Evolutionary conservation across 306 rosid species (phyloP).

Genomic region (Medicago arabica): DNA sequence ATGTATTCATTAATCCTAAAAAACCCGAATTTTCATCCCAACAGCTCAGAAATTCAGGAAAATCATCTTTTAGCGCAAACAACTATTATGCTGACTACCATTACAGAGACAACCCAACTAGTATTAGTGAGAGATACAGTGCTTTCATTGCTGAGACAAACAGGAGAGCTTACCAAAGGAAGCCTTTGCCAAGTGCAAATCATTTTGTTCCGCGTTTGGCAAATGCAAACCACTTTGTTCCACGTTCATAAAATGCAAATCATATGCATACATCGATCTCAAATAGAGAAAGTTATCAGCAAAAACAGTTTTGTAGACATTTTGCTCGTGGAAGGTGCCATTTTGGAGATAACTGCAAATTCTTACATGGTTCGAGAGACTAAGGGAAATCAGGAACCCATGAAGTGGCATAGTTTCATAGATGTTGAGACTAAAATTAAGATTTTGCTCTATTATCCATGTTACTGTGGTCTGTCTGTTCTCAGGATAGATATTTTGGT

Average conservation of each 20-base stretch:
- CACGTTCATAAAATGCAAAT: conserved; percentile 44
- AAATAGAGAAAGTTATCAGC: conserved; percentile 34
- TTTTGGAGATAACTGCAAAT: conserved; percentile 77
- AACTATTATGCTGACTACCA: conserved; percentile 15
- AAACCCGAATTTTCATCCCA: no score
- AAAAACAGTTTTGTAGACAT: conserved; percentile 59
- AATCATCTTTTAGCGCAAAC: conserved; percentile 19
- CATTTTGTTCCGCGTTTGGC: conserved; percentile 39
- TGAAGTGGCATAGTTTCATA: conserved; percentile 18
- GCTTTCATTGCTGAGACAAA: conserved; percentile 21
- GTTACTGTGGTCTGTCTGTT: conserved; percentile 11
- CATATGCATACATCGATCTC: conserved; percentile 3
- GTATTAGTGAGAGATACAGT: conserved; percentile 1
- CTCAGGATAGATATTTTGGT: not conserved
- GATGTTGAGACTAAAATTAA: not conserved
- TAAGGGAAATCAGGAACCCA: conserved; percentile 15
- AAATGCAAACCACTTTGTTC: conserved; percentile 33
- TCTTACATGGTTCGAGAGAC: conserved; percentile 55
- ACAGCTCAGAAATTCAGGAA: conserved; percentile 22
- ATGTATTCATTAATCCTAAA: not conserved
- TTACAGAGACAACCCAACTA: conserved; percentile 16
- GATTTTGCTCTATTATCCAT: not conserved
- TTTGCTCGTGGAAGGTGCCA: conserved; percentile 69
- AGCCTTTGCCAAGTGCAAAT: conserved; percentile 48
- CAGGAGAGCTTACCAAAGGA: conserved; percentile 25